Evolutionary conservation across 2,329 filamentous ascomycete species (phyloP), one percentile per base, ranked within the genome.

Genomic region (Helicocarpus griseus): DNA sequence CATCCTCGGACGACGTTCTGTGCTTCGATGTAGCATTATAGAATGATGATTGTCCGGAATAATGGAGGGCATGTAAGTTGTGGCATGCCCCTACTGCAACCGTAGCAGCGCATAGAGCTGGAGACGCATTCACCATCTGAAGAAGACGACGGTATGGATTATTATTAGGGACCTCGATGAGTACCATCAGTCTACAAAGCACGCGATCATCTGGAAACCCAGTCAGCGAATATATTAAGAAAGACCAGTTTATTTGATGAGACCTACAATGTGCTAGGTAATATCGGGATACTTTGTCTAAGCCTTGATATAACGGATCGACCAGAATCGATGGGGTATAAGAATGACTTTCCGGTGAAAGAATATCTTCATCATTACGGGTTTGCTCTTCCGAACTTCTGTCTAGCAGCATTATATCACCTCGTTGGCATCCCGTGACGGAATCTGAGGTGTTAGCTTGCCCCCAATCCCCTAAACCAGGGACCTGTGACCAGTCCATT

Each of bases 101-200:
- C 29, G 77, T 69, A 39, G 73, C 69, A 39, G 76, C 65, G 24
- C 73, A 64, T 9, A 77, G 63, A 22, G 74, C 62, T 5, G 73
- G 71, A 39, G 73, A 70, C 21, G 67, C 65, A 19, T 65, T 66
- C 13, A 73, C 71, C 44, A 75, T 62, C 5, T 71, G 68, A 21
- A 76, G 70, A 5, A 78, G 65, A 49, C 75, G 70, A 29, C 73
- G 71, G 51, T 75, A 75, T 0, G 73, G 73, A 35, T 78, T 77
- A 14, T 69, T 65, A 1, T 69, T 66, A 28, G 66, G 65, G 26
- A 67, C 61, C 28, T 76, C 71, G 58, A 77, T 75, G 3, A 76
- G 63, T 0, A 75, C 70, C 53, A 77, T 68, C 53, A 73, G 70
- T 48, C 62, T 65, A 49, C 69, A 72, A 54, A 77, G 61, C 50